Conservation (phyloP, 2,329 filamentous ascomycete genomes). For the Aspergillus floridensis region DNA sequence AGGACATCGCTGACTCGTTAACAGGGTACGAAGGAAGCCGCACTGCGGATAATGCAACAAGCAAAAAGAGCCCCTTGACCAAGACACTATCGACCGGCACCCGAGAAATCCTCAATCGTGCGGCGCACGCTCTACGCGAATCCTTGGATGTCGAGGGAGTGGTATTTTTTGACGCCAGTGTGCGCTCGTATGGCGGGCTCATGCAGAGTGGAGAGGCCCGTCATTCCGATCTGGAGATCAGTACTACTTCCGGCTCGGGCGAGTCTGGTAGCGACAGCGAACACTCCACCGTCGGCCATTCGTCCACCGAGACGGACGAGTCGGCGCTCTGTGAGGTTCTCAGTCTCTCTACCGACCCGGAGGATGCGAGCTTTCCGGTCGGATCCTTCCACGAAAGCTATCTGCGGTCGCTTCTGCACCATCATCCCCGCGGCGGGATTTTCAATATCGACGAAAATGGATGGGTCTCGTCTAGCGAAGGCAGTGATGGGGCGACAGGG, state of each 20-base stretch:
- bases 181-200: constrained; percentile 11
- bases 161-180: constrained; percentile 21
- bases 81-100: constrained; percentile 17
- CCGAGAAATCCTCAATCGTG: constrained; percentile 19
- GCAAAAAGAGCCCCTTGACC: not conserved
- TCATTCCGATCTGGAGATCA: constrained; percentile 9
- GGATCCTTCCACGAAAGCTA: constrained; percentile 16
- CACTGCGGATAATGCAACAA: not conserved
- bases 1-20: not conserved
- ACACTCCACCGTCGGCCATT: not conserved
- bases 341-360: constrained; percentile 14
- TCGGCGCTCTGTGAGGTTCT: not conserved
- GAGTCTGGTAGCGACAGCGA: not conserved
- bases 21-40: not conserved
- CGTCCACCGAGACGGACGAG: not conserved
- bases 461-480: constrained; percentile 20
- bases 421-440: constrained; percentile 21
- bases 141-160: constrained; percentile 20
- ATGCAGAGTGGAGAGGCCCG: constrained; percentile 6
- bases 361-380: constrained; percentile 5
- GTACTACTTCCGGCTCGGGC: not conserved
- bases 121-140: constrained; percentile 17
- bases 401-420: constrained; percentile 19
- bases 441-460: constrained; percentile 24
- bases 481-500: constrained; percentile 16